phyloP scores from a whole-genome alignment of 495 filamentous ascomycete species.

The Penicillium crystallinum region DNA sequence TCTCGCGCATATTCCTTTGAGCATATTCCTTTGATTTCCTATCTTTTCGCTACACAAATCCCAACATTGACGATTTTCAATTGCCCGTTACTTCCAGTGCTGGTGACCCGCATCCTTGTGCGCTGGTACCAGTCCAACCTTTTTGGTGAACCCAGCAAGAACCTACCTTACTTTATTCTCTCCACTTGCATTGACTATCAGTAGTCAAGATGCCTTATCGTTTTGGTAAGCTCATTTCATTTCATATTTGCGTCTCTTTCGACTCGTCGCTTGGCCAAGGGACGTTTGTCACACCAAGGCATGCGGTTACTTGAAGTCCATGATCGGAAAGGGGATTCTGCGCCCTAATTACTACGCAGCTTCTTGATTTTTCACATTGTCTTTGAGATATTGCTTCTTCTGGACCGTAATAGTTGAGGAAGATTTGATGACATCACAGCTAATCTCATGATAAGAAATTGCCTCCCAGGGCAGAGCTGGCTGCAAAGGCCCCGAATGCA shows the following conservation, averaged over 20 bases:
- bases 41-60: neutral
- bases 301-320: neutral
- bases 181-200: neutral
- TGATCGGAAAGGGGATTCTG: neutral
- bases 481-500: constrained; percentile 65
- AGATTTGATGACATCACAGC: neutral
- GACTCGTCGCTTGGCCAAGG: neutral
- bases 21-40: neutral
- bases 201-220: constrained; percentile 13
- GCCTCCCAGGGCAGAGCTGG: constrained; percentile 56
- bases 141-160: neutral
- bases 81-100: neutral
- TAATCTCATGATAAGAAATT: constrained; percentile 48
- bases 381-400: neutral
- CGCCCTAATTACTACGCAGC: neutral
- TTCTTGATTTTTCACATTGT: neutral
- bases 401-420: neutral
- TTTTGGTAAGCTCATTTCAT: constrained; percentile 11
- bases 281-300: neutral
- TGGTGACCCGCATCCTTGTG: neutral
- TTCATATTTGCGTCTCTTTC: neutral
- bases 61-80: neutral
- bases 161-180: neutral
- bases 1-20: neutral
- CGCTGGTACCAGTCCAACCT: neutral